phyloP scores from a whole-genome alignment of 1,139 yeast genomes.

The Debaryomycetaceae sp. region DNA sequence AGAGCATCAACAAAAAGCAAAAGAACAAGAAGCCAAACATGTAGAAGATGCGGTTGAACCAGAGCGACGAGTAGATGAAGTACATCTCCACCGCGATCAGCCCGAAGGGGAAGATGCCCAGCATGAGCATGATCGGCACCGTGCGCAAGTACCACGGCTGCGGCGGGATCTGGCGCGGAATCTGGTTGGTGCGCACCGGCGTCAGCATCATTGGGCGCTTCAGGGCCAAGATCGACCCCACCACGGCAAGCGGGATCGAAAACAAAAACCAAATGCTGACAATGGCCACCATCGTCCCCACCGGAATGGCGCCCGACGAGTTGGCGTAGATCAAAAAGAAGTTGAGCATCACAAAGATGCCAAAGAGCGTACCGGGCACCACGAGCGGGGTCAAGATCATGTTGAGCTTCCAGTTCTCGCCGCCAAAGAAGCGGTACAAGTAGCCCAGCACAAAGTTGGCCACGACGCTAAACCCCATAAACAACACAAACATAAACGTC shows the following conservation, averaged over 20 bases:
- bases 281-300: conserved; percentile 83
- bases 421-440: conserved; percentile 84
- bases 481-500: conserved; percentile 82
- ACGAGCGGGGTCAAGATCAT: conserved; percentile 76
- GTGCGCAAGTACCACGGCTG: conserved; percentile 84
- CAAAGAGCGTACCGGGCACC: conserved; percentile 76
- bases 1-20: conserved; percentile 75
- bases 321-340: conserved; percentile 73
- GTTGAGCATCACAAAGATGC: conserved; percentile 64
- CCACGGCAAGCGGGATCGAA: conserved; percentile 77
- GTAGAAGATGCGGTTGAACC: conserved; percentile 93
- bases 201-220: conserved; percentile 54
- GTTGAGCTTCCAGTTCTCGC: conserved; percentile 86
- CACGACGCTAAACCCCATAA: conserved; percentile 71
- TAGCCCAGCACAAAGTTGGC: conserved; percentile 88
- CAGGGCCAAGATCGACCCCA: conserved; percentile 75
- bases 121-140: conserved; percentile 62
- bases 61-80: conserved; percentile 78
- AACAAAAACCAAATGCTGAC: conserved; percentile 79
- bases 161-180: conserved; percentile 90
- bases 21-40: conserved; percentile 97
- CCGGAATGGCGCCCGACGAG: conserved; percentile 94
- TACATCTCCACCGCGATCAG: conserved; percentile 93
- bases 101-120: conserved; percentile 94
- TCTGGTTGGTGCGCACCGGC: conserved; percentile 89